Percentiles rank a stretch among this genome's conserved stretches.
Evolutionary conservation across 2,329 filamentous ascomycete genomes (phyloP).

Genomic region (Aureobasidium pullulans): DNA sequence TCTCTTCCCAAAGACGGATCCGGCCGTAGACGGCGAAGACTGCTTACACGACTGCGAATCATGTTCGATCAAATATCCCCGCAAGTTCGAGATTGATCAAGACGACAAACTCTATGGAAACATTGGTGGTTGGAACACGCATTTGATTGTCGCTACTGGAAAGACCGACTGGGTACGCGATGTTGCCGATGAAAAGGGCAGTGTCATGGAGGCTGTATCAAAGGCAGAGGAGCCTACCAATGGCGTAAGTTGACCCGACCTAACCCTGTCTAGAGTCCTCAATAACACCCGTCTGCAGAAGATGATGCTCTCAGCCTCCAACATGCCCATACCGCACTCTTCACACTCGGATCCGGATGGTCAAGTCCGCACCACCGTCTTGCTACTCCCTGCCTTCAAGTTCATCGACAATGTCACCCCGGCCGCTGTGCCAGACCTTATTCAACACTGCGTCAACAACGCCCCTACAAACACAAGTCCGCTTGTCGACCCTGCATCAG

Average conservation of each 20-base stretch:
- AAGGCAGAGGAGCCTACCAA: constrained; percentile 53
- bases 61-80: constrained; percentile 74
- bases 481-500: constrained; percentile 29
- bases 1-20: constrained; percentile 68
- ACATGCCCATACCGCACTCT: constrained; percentile 73
- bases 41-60: constrained; percentile 80
- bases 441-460: constrained; percentile 61
- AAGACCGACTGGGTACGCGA: constrained; percentile 92
- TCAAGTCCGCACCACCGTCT: constrained; percentile 61
- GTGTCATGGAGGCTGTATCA: constrained; percentile 48
- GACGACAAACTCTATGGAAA: constrained; percentile 74
- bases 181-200: constrained; percentile 73
- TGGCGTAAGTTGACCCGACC: constrained; percentile 47
- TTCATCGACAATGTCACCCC: constrained; percentile 79
- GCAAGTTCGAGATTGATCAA: constrained; percentile 64
- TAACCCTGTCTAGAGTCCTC: constrained; percentile 2
- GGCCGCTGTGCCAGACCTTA: constrained; percentile 61
- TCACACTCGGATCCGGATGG: constrained; percentile 50
- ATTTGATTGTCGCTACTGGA: constrained; percentile 87
- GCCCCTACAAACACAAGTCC: constrained; percentile 68
- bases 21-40: constrained; percentile 76
- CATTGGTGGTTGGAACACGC: constrained; percentile 80
- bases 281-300: constrained; percentile 30
- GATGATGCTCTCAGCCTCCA: constrained; percentile 85
- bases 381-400: constrained; percentile 79